phyloP scores from a whole-genome alignment of 305 asterid species.

The Solanum hybrid region DNA sequence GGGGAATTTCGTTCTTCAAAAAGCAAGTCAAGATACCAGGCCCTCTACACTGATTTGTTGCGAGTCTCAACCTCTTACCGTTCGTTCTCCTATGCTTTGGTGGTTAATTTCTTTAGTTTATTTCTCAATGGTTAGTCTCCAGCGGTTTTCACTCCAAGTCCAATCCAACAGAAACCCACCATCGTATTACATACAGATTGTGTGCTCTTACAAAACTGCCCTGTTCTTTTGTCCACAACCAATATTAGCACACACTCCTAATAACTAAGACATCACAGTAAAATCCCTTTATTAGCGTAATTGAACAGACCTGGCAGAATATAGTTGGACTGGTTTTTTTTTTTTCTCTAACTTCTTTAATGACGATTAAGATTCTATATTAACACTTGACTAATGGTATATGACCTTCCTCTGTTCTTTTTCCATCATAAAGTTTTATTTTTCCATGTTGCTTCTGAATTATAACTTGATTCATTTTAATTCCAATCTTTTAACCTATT shows the following conservation, averaged over 20 bases:
- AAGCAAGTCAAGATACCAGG: too few relatives aligned
- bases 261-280: neutral
- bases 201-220: neutral
- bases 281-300: neutral
- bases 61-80: too few relatives aligned
- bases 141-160: neutral
- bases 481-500: too few relatives aligned
- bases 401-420: neutral
- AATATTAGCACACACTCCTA: neutral
- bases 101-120: too few relatives aligned
- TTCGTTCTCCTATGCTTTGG: too few relatives aligned
- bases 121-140: neutral
- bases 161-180: neutral
- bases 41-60: too few relatives aligned
- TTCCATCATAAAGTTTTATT: neutral
- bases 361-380: neutral
- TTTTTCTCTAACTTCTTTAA: neutral
- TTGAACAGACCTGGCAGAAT: neutral
- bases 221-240: neutral
- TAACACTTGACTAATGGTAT: neutral
- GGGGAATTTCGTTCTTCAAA: too few relatives aligned
- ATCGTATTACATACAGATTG: neutral
- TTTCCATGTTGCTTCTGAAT: too few relatives aligned
- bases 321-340: neutral
- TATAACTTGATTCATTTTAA: too few relatives aligned